phyloP scores from a whole-genome alignment of 2,329 filamentous ascomycete genomes.

The Fonsecaea monophora region DNA sequence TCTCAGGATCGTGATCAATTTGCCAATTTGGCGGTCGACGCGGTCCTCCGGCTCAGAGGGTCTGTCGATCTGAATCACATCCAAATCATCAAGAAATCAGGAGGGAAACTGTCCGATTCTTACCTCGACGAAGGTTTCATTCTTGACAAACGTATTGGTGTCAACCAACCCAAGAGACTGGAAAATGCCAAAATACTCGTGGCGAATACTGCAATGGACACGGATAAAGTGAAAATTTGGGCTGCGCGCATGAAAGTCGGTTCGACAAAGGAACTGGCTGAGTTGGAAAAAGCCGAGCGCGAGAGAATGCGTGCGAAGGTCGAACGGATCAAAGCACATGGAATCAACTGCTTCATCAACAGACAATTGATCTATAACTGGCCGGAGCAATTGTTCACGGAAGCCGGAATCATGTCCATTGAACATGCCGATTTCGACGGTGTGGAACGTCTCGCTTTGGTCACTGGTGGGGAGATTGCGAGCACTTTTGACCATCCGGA shows the following conservation, averaged over 20 bases:
- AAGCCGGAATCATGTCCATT: slow-evolving; percentile 97
- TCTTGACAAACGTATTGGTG: slow-evolving; percentile 97
- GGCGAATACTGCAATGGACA: slow-evolving; percentile 99
- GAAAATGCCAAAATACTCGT: slow-evolving; percentile 99
- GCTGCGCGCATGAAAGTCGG: slow-evolving; percentile 96
- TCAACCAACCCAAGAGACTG: slow-evolving; percentile 95
- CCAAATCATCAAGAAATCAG: slow-evolving; percentile 99
- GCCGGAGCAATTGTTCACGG: slow-evolving; percentile 98
- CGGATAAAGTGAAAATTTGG: slow-evolving; percentile 99
- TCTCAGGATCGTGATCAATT: slow-evolving; percentile 94
- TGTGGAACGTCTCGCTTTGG: slow-evolving; percentile 90
- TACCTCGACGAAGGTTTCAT: slow-evolving; percentile 99
- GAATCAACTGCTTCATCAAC: slow-evolving; percentile 99
- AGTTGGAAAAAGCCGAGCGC: slow-evolving; percentile 95
- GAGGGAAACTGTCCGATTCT: slow-evolving; percentile 95
- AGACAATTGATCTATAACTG: slow-evolving; percentile 99
- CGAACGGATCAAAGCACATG: slow-evolving; percentile 97
- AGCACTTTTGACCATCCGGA: slow-evolving; percentile 98
- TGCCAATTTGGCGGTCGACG: slow-evolving; percentile 85
- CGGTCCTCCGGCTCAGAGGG: slow-evolving; percentile 85
- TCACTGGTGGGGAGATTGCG: slow-evolving; percentile 95
- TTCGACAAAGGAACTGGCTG: slow-evolving; percentile 95
- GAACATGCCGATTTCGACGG: slow-evolving; percentile 99
- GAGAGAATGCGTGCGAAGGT: slow-evolving; percentile 99
- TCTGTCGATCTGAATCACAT: slow-evolving; percentile 96